Evolutionary conservation across 2,329 filamentous ascomycete species (phyloP).

Genomic region (Paramyrothecium roridum): DNA sequence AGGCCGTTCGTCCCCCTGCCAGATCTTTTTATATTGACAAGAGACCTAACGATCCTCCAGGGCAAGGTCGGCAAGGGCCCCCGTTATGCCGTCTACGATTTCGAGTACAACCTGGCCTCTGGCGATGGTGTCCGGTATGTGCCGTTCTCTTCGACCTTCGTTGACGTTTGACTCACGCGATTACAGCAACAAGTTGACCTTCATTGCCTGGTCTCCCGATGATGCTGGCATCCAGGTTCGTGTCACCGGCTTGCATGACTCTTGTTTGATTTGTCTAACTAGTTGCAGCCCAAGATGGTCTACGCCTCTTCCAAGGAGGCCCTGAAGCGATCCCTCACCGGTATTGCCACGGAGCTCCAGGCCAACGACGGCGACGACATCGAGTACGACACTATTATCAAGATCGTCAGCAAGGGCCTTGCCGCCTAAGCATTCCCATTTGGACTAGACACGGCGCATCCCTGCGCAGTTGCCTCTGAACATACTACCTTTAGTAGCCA

Average conservation of each 20-base stretch:
- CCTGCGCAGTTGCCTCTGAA: conserved; percentile 18
- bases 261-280: conserved; percentile 6
- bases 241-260: conserved; percentile 10
- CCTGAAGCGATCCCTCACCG: conserved; percentile 75
- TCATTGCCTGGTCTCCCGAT: conserved; percentile 79
- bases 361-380: conserved; percentile 83
- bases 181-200: conserved; percentile 70
- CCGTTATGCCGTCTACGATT: conserved; percentile 82
- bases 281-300: conserved; percentile 74
- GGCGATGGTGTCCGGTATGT: conserved; percentile 70
- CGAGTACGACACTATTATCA: conserved; percentile 70
- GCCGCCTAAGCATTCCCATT: conserved; percentile 36
- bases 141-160: not conserved
- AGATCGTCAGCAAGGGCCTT: conserved; percentile 61
- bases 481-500: conserved; percentile 17
- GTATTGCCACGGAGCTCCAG: conserved; percentile 74
- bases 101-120: conserved; percentile 69
- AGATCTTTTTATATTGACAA: not conserved
- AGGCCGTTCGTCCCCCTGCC: conserved; percentile 46
- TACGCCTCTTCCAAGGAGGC: conserved; percentile 88
- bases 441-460: conserved; percentile 13
- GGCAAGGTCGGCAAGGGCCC: conserved; percentile 63
- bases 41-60: conserved; percentile 26
- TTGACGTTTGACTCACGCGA: conserved; percentile 14
- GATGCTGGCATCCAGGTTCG: conserved; percentile 74